Evolutionary conservation across 2,329 filamentous ascomycete species (phyloP).

Genomic region (Bimuria novae-zelandiae): DNA sequence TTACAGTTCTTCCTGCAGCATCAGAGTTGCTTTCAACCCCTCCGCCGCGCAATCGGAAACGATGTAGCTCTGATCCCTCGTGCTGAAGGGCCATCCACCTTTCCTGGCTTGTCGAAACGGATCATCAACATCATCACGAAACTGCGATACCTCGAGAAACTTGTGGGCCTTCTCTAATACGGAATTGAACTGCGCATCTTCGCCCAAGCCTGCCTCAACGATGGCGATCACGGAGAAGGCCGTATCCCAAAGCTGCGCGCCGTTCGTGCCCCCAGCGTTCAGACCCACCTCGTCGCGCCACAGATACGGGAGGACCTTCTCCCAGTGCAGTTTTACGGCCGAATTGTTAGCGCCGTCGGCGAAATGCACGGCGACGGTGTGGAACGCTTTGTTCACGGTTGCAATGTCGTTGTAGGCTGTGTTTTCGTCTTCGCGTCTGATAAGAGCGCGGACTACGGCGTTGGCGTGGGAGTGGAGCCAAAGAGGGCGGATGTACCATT

Average conservation of each 20-base stretch:
- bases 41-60: conserved; percentile 95
- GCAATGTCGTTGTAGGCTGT: conserved; percentile 6
- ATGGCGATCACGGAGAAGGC: background rate
- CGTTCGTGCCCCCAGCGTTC: conserved; percentile 5
- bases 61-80: conserved; percentile 86
- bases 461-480: conserved; percentile 1
- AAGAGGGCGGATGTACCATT: background rate
- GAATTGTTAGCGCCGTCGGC: background rate
- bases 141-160: conserved; percentile 90
- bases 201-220: conserved; percentile 67
- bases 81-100: conserved; percentile 96
- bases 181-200: conserved; percentile 74
- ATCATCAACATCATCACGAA: conserved; percentile 73
- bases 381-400: conserved; percentile 1
- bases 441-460: background rate
- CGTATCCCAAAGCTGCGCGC: conserved; percentile 8
- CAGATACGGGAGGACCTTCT: conserved; percentile 1
- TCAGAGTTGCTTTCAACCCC: conserved; percentile 81
- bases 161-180: conserved; percentile 82
- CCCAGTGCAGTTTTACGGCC: background rate
- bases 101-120: conserved; percentile 90
- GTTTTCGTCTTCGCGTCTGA: conserved; percentile 7
- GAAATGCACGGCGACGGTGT: background rate
- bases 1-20: conserved; percentile 74
- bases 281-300: conserved; percentile 1